Base-by-base conservation (phyloP, 2,329 filamentous ascomycete species). In the Diaporthe nobilis region DNA sequence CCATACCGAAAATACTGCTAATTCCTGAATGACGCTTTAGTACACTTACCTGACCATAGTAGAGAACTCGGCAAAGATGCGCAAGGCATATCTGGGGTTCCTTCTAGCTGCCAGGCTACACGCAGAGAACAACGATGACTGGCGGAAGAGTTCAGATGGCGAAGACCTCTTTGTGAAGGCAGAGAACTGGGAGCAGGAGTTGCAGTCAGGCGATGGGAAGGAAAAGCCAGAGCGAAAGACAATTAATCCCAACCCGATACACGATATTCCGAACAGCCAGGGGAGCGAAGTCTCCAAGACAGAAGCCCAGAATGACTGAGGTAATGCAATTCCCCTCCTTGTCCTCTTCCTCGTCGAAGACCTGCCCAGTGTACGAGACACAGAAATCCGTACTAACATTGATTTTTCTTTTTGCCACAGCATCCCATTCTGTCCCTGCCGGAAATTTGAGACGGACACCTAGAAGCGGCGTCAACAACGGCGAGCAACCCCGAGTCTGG, bases 381-480 rank as follows among this genome's bases (percentile, higher is more conserved):
- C n/a, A n/a, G n/a, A n/a, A n/a, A n/a, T n/a, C n/a, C n/a, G n/a
- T n/a, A n/a, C n/a, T n/a, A n/a, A n/a, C n/a, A n/a, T n/a, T n/a
- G n/a, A n/a, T n/a, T n/a, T n/a, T n/a, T n/a, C n/a, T n/a, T n/a
- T n/a, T n/a, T n/a, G n/a, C n/a, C n/a, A n/a, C n/a, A n/a, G n/a
- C n/a, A n/a, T n/a, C n/a, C n/a, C n/a, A n/a, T n/a, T n/a, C n/a
- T n/a, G n/a, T n/a, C n/a, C n/a, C n/a, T n/a, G n/a, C n/a, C n/a
- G n/a, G n/a, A n/a, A n/a, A n/a, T n/a, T n/a, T n/a, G n/a, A n/a
- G n/a, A n/a, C n/a, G n/a, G n/a, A n/a, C n/a, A n/a, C n/a, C n/a
- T n/a, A n/a, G n/a, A n/a, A n/a, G n/a, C n/a, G n/a, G n/a, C 13
- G 12, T 10, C n/a, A 31, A 31, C 8, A 13, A 3, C 0, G 9